These are phyloP conservation scores for Hypoxylon sp. DNA, from an alignment of 2,329 filamentous ascomycete genomes.

Conservation along the genomic window DNA sequence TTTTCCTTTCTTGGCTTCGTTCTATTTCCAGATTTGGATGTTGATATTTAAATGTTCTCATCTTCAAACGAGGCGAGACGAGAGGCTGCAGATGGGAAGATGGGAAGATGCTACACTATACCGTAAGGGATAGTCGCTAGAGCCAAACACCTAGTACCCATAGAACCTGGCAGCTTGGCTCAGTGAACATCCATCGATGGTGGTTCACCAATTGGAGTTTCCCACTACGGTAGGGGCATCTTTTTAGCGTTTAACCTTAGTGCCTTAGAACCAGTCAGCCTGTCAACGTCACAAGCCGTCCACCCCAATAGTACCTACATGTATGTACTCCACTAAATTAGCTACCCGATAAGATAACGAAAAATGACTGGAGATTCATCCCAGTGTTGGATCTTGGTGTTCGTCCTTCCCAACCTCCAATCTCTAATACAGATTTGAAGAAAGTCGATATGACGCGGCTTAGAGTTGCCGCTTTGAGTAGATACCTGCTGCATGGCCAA, in stretches of 20 bases:
- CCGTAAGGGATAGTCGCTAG: not conserved
- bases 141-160: slow-evolving; percentile 18
- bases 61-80: not conserved
- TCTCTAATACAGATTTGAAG: not conserved
- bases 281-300: slow-evolving; percentile 3
- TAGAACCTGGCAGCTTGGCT: slow-evolving; percentile 21
- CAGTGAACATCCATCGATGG: no score
- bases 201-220: slow-evolving; percentile 12
- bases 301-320: not conserved
- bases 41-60: slow-evolving; percentile 4
- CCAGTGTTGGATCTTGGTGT: slow-evolving; percentile 19
- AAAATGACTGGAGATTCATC: slow-evolving; percentile 4
- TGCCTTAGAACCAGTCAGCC: not conserved
- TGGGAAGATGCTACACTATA: not conserved
- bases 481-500: slow-evolving; percentile 65
- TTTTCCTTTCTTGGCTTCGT: not conserved
- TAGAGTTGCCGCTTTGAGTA: slow-evolving; percentile 62
- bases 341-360: slow-evolving; percentile 24
- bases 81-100: slow-evolving; percentile 9
- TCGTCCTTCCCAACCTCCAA: not conserved
- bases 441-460: slow-evolving; percentile 61
- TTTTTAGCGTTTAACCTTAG: slow-evolving; percentile 13
- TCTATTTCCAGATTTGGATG: slow-evolving; percentile 17
- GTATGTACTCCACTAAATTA: not conserved
- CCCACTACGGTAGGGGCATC: not conserved